Evolutionary conservation across 305 asterid genomes (phyloP), one percentile per base, ranked within the genome.

Genomic region (Plantago coronopus): DNA sequence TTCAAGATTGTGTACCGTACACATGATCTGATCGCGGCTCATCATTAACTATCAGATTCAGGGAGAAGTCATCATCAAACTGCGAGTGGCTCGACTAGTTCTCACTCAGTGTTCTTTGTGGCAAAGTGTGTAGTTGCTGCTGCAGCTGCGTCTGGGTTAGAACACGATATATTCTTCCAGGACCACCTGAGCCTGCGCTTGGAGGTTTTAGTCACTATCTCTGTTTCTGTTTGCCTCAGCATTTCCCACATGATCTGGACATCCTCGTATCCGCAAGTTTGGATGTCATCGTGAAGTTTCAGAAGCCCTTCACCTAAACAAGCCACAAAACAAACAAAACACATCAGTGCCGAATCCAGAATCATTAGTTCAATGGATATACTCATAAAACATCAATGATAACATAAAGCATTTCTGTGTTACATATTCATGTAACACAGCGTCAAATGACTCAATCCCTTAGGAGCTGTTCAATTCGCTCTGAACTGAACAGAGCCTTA

Each of bases 201-300:
- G 2, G 68, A 54, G 46, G 75, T 84, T 65, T 20, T 72, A 34
- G 89, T 54, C 50, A 73, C 60, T 74, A 77, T 64, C 71, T 78
- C 77, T 17, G 86, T 61, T 46, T 90, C 96, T 0, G 83, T 76
- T 71, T 75, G 75, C 64, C 70, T 80, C 59, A 89, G 74, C 96
- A 93, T 93, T 65, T 93, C 95, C 98, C 98, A 93, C 98, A 93
- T 93, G 48, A 89, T 87, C 55, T 80, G 96, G 67, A 89, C 95
- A 61, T 93, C 98, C 80, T 87, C 89, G 44, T 93, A 93, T 6
- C 94, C 97, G 69, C 96, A 90, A 0, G 95, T 87, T 64, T 90
- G 89, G 60, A 93, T 87, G 71, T 93, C 97, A 11, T 89, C 85
- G 5, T 57, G 90, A 3, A 90, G 96, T 59, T 89, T 89, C 87